Base-by-base conservation (phyloP, 805 yeast genomes). In the Diddensiella transvaalensis region DNA sequence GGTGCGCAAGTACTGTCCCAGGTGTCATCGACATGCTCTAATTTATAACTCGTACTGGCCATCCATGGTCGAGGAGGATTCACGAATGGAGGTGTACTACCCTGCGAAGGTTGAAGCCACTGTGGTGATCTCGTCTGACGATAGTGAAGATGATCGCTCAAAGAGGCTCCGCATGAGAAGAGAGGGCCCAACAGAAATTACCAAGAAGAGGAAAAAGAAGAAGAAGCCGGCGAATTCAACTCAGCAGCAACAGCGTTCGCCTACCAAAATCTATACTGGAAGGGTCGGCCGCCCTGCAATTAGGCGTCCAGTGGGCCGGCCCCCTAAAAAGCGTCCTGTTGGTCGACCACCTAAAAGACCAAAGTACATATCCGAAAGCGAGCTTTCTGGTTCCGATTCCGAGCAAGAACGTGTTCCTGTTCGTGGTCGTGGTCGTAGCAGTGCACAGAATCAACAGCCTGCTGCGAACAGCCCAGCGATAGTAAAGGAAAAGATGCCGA, bases 11-110 rank as follows among this genome's bases (percentile, higher is more conserved):
- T 51, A 51, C 32, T 65, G 69, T 42, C 58, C 62, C 3, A 49
- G 67, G 30, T 65, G 69, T 35, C 60, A 62, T 29, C 55, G 69
- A 18, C 69, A 65, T 39, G 60, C 61, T 3, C 49, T 51, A 1
- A 37, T 65, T 5, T 64, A 62, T 47, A 53, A 51, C 22, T 48
- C 51, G 5, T 48, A 35, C 22, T 65, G 69, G 69, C 69, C 69
- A 11, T 39, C 53, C 18, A 36, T 47, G 22, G 19, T 11, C 13
- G n/a, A 22, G 2, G 45, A 52, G 26, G 53, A 49, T n/a, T 40
- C 32, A 10, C 24, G 13, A 21, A 41, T 54, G 15, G 51, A 50
- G 26, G 48, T 51, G 18, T 51, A 51, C 22, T 15, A 49, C n/a
- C 18, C 47, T 3, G 22, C 18, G 22, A 45, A 11, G 35, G 17